These are phyloP conservation scores for Begonia masoniana DNA, from an alignment of 306 rosid genomes.

Conservation along the genomic window DNA sequence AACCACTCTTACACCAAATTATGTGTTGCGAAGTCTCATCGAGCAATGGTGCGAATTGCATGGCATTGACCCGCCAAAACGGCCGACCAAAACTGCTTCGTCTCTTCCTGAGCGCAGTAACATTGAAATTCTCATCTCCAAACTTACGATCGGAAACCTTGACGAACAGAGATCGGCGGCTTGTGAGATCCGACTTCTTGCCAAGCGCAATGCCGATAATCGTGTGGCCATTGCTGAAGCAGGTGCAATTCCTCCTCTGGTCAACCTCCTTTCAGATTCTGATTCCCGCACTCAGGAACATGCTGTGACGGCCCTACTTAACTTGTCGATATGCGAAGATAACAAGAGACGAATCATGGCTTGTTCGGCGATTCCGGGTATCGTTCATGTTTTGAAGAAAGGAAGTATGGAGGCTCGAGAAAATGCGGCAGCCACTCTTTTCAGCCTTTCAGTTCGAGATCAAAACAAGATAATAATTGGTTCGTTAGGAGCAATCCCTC, in stretches of 20 bases:
- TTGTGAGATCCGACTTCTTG: slow-evolving; percentile 87
- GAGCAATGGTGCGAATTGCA: slow-evolving; percentile 91
- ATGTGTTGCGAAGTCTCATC: slow-evolving; percentile 77
- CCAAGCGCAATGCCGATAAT: slow-evolving; percentile 90
- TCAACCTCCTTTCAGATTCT: slow-evolving; percentile 50
- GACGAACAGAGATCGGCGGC: slow-evolving; percentile 91
- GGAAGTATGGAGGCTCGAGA: slow-evolving; percentile 99
- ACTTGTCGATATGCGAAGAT: slow-evolving; percentile 85
- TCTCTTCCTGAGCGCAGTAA: slow-evolving; percentile 60
- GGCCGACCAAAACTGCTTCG: slow-evolving; percentile 52
- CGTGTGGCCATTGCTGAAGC: slow-evolving; percentile 97
- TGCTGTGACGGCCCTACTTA: slow-evolving; percentile 86
- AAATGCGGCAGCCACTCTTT: slow-evolving; percentile 95
- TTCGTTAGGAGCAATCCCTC: slow-evolving; percentile 79
- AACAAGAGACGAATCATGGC: slow-evolving; percentile 75
- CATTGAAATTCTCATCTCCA: slow-evolving; percentile 54
- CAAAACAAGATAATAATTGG: slow-evolving; percentile 83
- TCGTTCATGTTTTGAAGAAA: slow-evolving; percentile 73
- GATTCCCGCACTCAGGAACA: slow-evolving; percentile 96
- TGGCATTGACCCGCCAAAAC: slow-evolving; percentile 85
- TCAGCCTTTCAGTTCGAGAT: slow-evolving; percentile 88
- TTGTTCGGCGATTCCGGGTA: slow-evolving; percentile 77
- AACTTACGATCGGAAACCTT: slow-evolving; percentile 43
- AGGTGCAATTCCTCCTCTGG: slow-evolving; percentile 87
- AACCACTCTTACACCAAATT: slow-evolving; percentile 77